These are phyloP conservation scores for Termitomyces sp. DNA, from an alignment of 768 basidiomycete genomes.

Conservation along the genomic window DNA sequence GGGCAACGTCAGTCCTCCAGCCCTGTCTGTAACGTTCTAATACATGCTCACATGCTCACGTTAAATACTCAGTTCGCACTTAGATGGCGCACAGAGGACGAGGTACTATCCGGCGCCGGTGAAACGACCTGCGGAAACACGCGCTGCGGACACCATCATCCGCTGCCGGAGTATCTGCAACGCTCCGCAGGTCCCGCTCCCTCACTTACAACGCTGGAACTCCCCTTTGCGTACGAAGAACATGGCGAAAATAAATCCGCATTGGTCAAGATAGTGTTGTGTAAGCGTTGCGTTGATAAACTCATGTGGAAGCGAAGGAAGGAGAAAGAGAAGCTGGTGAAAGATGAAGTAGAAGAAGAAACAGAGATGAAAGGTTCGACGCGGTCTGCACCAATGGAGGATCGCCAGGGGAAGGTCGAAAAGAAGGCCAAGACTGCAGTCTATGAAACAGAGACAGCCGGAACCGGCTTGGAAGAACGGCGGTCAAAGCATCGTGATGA, in stretches of 20 bases:
- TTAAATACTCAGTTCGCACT: constrained; percentile 60
- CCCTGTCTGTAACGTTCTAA: not conserved
- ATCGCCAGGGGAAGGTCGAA: not conserved
- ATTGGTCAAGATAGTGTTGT: constrained; percentile 88
- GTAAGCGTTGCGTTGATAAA: constrained; percentile 73
- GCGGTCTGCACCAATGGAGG: not conserved
- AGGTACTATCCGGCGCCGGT: constrained; percentile 82
- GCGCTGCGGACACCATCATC: constrained; percentile 66
- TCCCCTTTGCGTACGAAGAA: constrained; percentile 88
- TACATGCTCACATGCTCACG: not conserved
- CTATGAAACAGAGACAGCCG: not conserved
- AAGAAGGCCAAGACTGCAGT: not conserved
- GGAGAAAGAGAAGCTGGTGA: constrained; percentile 38
- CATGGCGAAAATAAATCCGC: constrained; percentile 70
- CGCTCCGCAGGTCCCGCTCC: constrained; percentile 17
- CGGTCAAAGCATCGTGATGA: constrained; percentile 5
- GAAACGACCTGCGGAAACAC: constrained; percentile 88
- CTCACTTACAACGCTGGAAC: constrained; percentile 69
- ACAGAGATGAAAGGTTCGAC: not conserved
- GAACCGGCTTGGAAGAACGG: constrained; percentile 19
- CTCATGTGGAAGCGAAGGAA: constrained; percentile 79
- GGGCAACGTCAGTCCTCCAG: constrained; percentile 56
- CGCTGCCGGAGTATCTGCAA: constrained; percentile 14
- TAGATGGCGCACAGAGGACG: constrained; percentile 89
- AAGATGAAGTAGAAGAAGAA: constrained; percentile 12